These are phyloP conservation scores for Fusarium coicis DNA, from an alignment of 2,329 filamentous ascomycete species.

Conservation along the genomic window DNA sequence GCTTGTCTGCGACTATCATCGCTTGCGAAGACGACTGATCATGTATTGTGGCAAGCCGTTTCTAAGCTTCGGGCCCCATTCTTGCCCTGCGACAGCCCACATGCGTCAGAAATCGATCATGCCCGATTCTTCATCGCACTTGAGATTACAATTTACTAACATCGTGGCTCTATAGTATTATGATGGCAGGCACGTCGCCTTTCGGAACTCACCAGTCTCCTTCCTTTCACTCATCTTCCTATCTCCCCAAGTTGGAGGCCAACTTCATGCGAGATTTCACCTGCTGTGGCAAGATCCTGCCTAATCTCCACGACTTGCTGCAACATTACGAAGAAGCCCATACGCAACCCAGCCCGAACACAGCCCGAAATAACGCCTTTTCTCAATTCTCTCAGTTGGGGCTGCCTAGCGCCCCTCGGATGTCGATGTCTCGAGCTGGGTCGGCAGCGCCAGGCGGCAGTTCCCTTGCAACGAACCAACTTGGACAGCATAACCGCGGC, in stretches of 20 bases:
- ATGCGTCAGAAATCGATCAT: conserved; percentile 24
- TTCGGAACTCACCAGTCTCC: conserved; percentile 85
- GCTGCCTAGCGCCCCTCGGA: conserved; percentile 47
- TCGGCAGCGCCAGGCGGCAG: conserved; percentile 46
- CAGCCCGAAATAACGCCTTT: conserved; percentile 54
- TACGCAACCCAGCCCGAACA: conserved; percentile 70
- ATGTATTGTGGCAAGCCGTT: conserved; percentile 38
- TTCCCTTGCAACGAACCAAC: conserved; percentile 44
- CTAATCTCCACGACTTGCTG: conserved; percentile 91
- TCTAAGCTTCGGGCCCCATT: conserved; percentile 34
- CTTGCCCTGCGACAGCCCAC: conserved; percentile 25
- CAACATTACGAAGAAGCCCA: conserved; percentile 98
- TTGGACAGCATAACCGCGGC: conserved; percentile 51
- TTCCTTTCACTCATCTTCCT: conserved; percentile 95
- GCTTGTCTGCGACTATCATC: neutral
- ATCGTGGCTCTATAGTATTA: conserved; percentile 70
- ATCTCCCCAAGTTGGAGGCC: conserved; percentile 94
- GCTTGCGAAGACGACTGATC: conserved; percentile 10
- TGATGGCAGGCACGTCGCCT: conserved; percentile 97
- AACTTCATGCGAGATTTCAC: conserved; percentile 98
- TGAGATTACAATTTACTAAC: conserved; percentile 37
- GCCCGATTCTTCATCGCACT: neutral
- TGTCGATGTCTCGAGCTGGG: conserved; percentile 49
- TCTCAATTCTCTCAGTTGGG: conserved; percentile 53
- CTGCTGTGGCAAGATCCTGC: conserved; percentile 89